phyloP scores from a whole-genome alignment of 257 asterid species.

The Catharanthus roseus region DNA sequence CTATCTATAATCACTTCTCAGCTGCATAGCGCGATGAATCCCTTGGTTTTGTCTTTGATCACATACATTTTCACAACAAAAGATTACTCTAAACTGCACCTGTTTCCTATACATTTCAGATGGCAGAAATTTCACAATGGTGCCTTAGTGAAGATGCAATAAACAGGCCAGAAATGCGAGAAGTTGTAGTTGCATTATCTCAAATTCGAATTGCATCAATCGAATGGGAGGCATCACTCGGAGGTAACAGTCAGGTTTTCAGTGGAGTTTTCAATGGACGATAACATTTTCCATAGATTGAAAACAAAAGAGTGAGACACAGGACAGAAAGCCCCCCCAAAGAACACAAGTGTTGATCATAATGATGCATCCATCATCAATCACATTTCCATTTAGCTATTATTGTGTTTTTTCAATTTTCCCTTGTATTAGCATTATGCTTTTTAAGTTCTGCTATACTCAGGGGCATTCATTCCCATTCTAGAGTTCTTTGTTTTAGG shows the following conservation, averaged over 20 bases:
- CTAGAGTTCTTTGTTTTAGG: neutral
- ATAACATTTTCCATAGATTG: constrained; percentile 15
- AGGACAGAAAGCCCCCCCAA: neutral
- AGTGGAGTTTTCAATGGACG: constrained; percentile 68
- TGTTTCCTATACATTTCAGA: constrained; percentile 29
- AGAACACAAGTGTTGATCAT: neutral
- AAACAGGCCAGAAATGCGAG: constrained; percentile 77
- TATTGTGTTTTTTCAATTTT: neutral
- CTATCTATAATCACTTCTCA: neutral
- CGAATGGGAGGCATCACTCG: constrained; percentile 90
- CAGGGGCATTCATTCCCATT: neutral
- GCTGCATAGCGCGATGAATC: neutral
- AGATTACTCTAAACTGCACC: neutral
- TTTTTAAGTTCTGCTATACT: neutral
- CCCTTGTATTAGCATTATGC: neutral
- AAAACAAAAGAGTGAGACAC: neutral
- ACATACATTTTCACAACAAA: too few relatives aligned
- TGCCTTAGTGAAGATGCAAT: constrained; percentile 70
- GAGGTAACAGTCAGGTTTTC: constrained; percentile 71
- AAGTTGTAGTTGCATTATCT: constrained; percentile 56
- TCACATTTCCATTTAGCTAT: neutral
- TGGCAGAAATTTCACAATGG: constrained; percentile 73
- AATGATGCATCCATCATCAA: neutral
- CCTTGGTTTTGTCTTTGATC: neutral
- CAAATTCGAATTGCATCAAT: constrained; percentile 57